Conservation (phyloP, 768 basidiomycete species). For the Collybia sordida region DNA sequence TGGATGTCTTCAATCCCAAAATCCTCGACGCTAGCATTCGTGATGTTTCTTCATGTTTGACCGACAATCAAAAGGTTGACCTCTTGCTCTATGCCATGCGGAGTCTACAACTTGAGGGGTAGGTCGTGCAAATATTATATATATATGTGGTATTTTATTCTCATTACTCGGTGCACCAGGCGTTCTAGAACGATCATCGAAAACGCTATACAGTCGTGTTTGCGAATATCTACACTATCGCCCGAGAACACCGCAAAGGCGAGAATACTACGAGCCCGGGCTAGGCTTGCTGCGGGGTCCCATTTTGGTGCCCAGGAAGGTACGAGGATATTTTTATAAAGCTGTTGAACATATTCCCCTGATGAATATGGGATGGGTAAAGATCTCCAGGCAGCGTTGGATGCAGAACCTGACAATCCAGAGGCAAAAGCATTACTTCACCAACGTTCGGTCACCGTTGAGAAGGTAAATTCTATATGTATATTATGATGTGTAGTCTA, state of each 20-base stretch:
- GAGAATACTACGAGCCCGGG: conserved; percentile 65
- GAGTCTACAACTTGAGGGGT: conserved; percentile 74
- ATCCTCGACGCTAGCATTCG: conserved; percentile 77
- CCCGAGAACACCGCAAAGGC: conserved; percentile 56
- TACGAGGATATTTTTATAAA: conserved; percentile 22
- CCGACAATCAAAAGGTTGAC: conserved; percentile 67
- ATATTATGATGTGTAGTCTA: neutral
- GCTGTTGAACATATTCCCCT: neutral
- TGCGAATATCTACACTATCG: conserved; percentile 54
- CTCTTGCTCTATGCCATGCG: conserved; percentile 80
- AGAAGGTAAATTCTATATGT: conserved; percentile 45
- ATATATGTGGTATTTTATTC: conserved; percentile 7
- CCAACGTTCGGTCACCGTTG: conserved; percentile 52
- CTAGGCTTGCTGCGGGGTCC: conserved; percentile 58
- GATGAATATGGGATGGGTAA: conserved; percentile 5
- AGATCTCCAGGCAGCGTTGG: conserved; percentile 70
- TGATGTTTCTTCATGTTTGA: conserved; percentile 57
- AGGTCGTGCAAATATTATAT: conserved; percentile 1
- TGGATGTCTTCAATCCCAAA: conserved; percentile 73
- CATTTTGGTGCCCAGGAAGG: conserved; percentile 68
- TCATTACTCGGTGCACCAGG: conserved; percentile 20
- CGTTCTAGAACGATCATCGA: conserved; percentile 65
- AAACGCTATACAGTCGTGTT: conserved; percentile 72
- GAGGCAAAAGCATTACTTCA: conserved; percentile 64
- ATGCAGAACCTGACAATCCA: conserved; percentile 64